Evolutionary conservation across 306 rosid species (phyloP).

Genomic region (Oemleria cerasiformis): DNA sequence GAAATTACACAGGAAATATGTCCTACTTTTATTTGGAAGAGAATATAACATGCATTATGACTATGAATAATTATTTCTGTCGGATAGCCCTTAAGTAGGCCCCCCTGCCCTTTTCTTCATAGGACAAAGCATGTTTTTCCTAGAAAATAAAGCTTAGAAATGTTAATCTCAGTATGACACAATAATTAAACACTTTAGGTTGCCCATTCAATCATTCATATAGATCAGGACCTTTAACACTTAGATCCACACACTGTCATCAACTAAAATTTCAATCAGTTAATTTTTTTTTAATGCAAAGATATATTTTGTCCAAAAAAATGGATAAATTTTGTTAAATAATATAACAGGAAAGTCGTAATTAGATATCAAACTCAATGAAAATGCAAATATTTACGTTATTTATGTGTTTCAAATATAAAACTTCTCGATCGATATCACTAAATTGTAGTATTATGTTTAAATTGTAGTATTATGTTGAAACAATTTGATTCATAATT

Average conservation of each 20-base stretch:
- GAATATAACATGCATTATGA: conserved; percentile 25
- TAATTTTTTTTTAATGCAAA: no score
- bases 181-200: conserved; percentile 31
- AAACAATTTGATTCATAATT: conserved; percentile 10
- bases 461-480: no score
- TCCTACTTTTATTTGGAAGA: conserved; percentile 32
- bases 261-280: neutral
- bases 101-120: conserved; percentile 25
- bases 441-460: no score
- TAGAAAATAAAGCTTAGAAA: conserved; percentile 14
- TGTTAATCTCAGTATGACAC: conserved; percentile 15
- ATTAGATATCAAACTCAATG: no score
- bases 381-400: no score
- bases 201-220: conserved; percentile 25
- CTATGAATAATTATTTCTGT: conserved; percentile 42
- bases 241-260: conserved; percentile 12
- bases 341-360: no score
- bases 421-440: no score
- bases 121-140: conserved; percentile 38
- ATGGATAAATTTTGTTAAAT: no score
- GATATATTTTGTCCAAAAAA: no score
- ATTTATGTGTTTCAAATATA: no score
- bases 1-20: conserved; percentile 18
- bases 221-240: conserved; percentile 7
- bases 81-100: conserved; percentile 35